These are phyloP conservation scores for Singerocomus inundabilis DNA, from an alignment of 1,284 basidiomycete species.

Conservation along the genomic window DNA sequence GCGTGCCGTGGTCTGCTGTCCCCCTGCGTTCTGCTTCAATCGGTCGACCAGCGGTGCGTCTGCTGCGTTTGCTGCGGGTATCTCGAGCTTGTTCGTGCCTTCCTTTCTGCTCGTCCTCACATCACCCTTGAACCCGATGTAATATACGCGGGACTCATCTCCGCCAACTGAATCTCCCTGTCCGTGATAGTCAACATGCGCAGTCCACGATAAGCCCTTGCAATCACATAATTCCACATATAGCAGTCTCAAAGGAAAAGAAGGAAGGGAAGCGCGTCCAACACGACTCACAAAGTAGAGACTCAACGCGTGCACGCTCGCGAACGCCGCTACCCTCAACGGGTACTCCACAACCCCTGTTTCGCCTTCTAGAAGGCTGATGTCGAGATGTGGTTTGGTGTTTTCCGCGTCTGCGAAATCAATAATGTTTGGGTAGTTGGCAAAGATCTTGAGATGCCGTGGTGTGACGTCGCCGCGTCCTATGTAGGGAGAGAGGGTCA, in stretches of 20 bases:
- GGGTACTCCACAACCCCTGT: constrained; percentile 72
- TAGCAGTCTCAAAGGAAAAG: constrained; percentile 21
- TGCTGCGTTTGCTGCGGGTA: constrained; percentile 68
- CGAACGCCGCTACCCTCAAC: constrained; percentile 67
- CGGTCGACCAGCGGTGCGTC: constrained; percentile 66
- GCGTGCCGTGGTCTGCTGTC: constrained; percentile 31
- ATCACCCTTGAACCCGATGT: constrained; percentile 80
- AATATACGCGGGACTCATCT: constrained; percentile 66
- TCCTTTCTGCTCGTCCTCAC: constrained; percentile 56
- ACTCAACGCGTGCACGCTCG: constrained; percentile 69
- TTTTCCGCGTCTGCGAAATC: constrained; percentile 73
- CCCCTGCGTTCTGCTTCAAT: constrained; percentile 51
- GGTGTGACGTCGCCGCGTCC: constrained; percentile 72
- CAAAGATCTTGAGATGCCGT: constrained; percentile 63
- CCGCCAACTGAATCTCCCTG: constrained; percentile 67
- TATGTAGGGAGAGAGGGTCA: constrained; percentile 24
- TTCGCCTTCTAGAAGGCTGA: constrained; percentile 68
- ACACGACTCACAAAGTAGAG: constrained; percentile 68
- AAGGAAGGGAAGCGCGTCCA: background rate
- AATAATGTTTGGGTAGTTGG: constrained; percentile 68
- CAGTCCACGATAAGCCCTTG: constrained; percentile 14
- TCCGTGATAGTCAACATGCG: constrained; percentile 3
- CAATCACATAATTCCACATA: constrained; percentile 17
- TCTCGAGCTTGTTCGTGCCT: constrained; percentile 58
- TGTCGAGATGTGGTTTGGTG: constrained; percentile 66